Conservation (phyloP, 2,329 filamentous ascomycete species). For the Xylariaceae sp. region DNA sequence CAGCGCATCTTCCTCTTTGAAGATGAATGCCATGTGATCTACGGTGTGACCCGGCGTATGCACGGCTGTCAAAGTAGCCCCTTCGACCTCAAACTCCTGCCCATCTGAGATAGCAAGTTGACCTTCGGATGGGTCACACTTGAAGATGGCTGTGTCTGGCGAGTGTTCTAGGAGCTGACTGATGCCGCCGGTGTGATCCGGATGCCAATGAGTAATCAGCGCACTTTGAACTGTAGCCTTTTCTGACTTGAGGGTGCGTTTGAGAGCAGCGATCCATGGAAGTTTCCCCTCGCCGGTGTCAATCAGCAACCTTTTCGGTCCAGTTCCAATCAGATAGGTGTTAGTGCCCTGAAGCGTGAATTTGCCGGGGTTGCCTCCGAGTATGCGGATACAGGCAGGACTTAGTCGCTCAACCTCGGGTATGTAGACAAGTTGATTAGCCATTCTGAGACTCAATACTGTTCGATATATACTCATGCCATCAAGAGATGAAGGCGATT, state of each 20-base stretch:
- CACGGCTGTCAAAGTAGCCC: conserved; percentile 39
- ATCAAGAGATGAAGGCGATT: neutral
- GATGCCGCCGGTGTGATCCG: conserved; percentile 81
- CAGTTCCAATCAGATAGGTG: conserved; percentile 87
- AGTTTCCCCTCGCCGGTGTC: conserved; percentile 86
- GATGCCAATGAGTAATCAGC: conserved; percentile 91
- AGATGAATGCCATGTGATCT: conserved; percentile 79
- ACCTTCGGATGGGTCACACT: conserved; percentile 59
- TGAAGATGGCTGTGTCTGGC: conserved; percentile 67
- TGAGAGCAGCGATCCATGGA: conserved; percentile 71
- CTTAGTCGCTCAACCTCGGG: conserved; percentile 78
- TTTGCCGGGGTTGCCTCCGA: conserved; percentile 91
- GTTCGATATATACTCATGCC: conserved; percentile 27
- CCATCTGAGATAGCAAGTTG: conserved; percentile 60
- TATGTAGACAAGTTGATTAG: conserved; percentile 63
- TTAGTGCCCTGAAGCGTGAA: conserved; percentile 80
- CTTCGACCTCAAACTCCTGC: conserved; percentile 55
- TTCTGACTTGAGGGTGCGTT: conserved; percentile 66
- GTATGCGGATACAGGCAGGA: conserved; percentile 75
- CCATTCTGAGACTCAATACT: conserved; percentile 51
- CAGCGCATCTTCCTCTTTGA: conserved; percentile 79
- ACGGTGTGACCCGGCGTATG: conserved; percentile 69
- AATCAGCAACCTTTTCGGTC: conserved; percentile 73
- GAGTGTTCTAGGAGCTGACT: conserved; percentile 65
- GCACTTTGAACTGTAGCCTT: conserved; percentile 68